Conservation (phyloP, 352 stramenopile genomes). For the Pythium oligandrum region DNA sequence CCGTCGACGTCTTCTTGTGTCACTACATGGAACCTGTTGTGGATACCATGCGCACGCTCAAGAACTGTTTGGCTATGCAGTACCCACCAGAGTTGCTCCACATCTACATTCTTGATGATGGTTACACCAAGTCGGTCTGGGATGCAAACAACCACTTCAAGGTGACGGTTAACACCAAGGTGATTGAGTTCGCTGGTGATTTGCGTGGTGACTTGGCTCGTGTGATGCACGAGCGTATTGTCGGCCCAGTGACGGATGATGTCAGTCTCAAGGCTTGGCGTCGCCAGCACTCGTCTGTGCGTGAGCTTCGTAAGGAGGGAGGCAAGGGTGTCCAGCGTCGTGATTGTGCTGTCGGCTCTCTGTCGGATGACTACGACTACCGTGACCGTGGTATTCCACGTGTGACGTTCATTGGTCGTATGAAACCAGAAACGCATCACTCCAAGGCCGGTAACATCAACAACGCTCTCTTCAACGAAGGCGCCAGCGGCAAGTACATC, state of each 20-base stretch:
- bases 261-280: slow-evolving; percentile 77
- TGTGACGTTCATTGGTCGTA: slow-evolving; percentile 84
- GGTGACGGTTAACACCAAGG: slow-evolving; percentile 87
- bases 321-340: slow-evolving; percentile 76
- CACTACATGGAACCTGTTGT: slow-evolving; percentile 88
- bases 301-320: slow-evolving; percentile 77
- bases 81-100: slow-evolving; percentile 85
- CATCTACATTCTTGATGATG: slow-evolving; percentile 87
- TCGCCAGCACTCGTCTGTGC: slow-evolving; percentile 82
- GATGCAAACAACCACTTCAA: slow-evolving; percentile 89
- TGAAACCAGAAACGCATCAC: slow-evolving; percentile 87
- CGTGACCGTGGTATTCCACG: slow-evolving; percentile 81
- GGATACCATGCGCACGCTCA: slow-evolving; percentile 80
- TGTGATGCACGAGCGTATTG: slow-evolving; percentile 85
- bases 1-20: slow-evolving; percentile 85
- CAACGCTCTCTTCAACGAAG: slow-evolving; percentile 88
- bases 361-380: slow-evolving; percentile 90
- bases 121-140: slow-evolving; percentile 88
- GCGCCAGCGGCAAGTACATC: slow-evolving; percentile 83
- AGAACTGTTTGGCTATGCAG: slow-evolving; percentile 84
- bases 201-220: slow-evolving; percentile 75
- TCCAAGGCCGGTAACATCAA: slow-evolving; percentile 93
- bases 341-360: slow-evolving; percentile 81
- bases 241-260: slow-evolving; percentile 74
- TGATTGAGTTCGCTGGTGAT: slow-evolving; percentile 84